Evolutionary conservation across 345 rosid genomes (phyloP).

Genomic region (Durio zibethinus): DNA sequence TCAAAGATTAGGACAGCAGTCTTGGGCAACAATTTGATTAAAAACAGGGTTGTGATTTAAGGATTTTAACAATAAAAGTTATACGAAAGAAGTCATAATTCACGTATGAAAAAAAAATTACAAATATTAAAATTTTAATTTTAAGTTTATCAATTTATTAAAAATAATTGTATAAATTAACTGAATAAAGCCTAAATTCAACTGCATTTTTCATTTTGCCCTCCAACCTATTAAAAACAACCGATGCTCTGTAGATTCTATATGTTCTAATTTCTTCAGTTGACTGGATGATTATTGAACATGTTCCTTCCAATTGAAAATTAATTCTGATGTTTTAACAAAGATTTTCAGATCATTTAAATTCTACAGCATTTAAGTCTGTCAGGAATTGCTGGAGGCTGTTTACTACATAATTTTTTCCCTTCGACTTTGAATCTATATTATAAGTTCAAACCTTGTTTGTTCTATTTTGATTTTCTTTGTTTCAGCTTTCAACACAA

Average conservation of each 20-base stretch:
- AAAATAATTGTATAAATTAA: too few species aligned
- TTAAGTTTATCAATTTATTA: too few species aligned
- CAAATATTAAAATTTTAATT: too few species aligned
- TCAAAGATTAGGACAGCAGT: not conserved
- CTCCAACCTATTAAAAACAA: not conserved
- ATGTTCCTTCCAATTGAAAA: not conserved
- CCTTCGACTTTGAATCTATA: not conserved
- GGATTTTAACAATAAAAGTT: too few species aligned
- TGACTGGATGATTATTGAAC: not conserved
- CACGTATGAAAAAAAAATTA: too few species aligned
- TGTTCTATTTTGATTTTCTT: not conserved
- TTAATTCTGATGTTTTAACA: not conserved
- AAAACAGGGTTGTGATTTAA: too few species aligned
- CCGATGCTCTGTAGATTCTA: not conserved
- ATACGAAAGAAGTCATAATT: too few species aligned
- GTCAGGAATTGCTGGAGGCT: not conserved
- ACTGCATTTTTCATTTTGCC: too few species aligned
- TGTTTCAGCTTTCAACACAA: not conserved
- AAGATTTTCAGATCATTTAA: not conserved
- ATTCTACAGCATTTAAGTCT: not conserved
- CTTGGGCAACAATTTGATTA: too few species aligned
- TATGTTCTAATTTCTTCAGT: not conserved
- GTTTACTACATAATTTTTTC: not conserved
- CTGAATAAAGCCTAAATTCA: too few species aligned
- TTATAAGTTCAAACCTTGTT: not conserved